These are phyloP conservation scores for Cyberlindnera mississippiensis DNA, from an alignment of 805 yeast species.

Conservation along the genomic window DNA sequence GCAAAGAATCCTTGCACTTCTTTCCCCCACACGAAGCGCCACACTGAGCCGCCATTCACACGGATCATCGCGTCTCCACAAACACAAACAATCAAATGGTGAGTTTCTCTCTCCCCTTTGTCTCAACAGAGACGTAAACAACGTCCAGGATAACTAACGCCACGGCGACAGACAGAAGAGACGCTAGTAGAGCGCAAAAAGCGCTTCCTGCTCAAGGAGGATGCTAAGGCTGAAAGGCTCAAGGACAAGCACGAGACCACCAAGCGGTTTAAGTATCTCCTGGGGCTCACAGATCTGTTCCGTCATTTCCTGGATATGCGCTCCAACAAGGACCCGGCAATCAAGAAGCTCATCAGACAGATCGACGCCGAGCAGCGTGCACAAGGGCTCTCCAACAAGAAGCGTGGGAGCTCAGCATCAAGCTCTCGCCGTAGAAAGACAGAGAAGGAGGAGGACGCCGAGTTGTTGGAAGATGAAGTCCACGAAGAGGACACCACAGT, in stretches of 20 bases:
- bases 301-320: slow-evolving; percentile 82
- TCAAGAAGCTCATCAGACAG: slow-evolving; percentile 56
- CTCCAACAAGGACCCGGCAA: slow-evolving; percentile 71
- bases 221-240: slow-evolving; percentile 53
- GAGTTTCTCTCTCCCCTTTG: too few relatives aligned
- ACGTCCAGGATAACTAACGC: too few relatives aligned
- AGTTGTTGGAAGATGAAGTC: slow-evolving; percentile 78
- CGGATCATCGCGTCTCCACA: too few relatives aligned
- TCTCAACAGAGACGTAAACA: too few relatives aligned
- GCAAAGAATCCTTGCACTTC: too few relatives aligned
- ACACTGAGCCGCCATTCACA: too few relatives aligned
- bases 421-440: slow-evolving; percentile 70
- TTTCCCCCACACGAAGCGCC: too few relatives aligned
- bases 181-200: slow-evolving; percentile 39
- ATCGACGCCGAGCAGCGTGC: slow-evolving; percentile 48
- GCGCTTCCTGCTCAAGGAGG: slow-evolving; percentile 47
- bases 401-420: background rate
- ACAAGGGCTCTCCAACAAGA: background rate
- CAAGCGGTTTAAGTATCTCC: slow-evolving; percentile 71
- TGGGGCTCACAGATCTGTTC: slow-evolving; percentile 81
- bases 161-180: slow-evolving; percentile 11
- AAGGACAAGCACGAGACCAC: slow-evolving; percentile 65
- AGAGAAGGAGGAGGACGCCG: slow-evolving; percentile 95
- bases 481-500: slow-evolving; percentile 60
- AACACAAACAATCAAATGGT: too few relatives aligned